Base-by-base conservation (phyloP, 2,329 filamentous ascomycete genomes). In the Aspergillus sp. region DNA sequence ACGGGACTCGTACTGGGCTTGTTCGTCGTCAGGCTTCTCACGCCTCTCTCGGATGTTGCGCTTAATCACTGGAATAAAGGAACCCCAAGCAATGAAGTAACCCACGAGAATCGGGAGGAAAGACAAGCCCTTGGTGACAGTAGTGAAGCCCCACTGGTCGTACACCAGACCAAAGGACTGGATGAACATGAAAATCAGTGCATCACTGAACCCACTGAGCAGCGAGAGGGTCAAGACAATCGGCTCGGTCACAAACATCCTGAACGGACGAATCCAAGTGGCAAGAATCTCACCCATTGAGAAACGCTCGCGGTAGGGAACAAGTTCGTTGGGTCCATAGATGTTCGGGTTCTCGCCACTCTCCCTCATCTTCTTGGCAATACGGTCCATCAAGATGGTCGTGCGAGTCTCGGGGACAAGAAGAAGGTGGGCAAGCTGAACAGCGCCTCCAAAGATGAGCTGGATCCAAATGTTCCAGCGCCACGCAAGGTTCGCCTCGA, bases 391-490 rank as follows among this genome's bases (percentile, higher is more conserved):
- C 80, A 95, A 83, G 63, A 93, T 85, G 4, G 89, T 92, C 0
- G 87, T 85, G 56, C 91, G 84, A 0, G 92, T 95, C 76, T 95
- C 92, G 1, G 91, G 91, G 1, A 95, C 91, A 7, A 87, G 81
- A 61, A 90, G 71, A 54, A 89, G 79, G 72, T 93, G 90, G 4
- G 91, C 70, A 4, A 85, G 19, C 71, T 93, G 91, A 3, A 92
- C 86, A 38, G 86, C 82, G 8, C 78, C 89, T 19, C 91, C 91
- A 57, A 94, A 87, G 67, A 93, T 92, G 65, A 94, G 84, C 76
- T 93, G 91, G 62, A 94, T 90, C 91, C 92, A 95, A 73, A 94
- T 93, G 58, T 84, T 87, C 89, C 89, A 93, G 66, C 85, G 84
- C 91, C 91, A 95, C 28, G 79, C 72, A 0, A 91, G 81, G 66